Percentiles rank a stretch among this genome's conserved stretches.
Evolutionary conservation across 306 rosid genomes (phyloP).

Genomic region (Begonia peltatifolia): DNA sequence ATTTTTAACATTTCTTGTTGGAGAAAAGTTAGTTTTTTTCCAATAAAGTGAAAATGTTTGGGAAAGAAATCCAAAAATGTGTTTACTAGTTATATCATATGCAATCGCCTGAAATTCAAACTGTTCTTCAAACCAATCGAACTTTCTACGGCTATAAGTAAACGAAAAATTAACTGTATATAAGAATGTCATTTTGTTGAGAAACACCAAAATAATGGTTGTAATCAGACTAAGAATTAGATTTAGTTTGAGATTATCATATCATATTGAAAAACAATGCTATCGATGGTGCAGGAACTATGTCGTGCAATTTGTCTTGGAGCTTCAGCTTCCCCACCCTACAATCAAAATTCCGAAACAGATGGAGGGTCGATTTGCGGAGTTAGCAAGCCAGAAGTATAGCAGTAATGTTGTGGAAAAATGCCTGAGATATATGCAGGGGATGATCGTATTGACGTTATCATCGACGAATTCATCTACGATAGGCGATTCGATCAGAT

Average conservation of each 20-base stretch:
- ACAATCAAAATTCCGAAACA: slow-evolving; percentile 19
- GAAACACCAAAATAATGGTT: too few species aligned
- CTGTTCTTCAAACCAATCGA: too few species aligned
- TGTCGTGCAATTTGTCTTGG: slow-evolving; percentile 43
- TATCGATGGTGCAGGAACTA: slow-evolving; percentile 30
- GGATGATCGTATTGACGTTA: slow-evolving; percentile 9
- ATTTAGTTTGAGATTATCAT: not conserved
- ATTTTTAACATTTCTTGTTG: not conserved
- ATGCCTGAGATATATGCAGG: slow-evolving; percentile 20
- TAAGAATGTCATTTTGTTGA: too few species aligned
- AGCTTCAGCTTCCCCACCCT: slow-evolving; percentile 32
- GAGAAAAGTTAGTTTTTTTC: not conserved
- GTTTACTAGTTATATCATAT: too few species aligned
- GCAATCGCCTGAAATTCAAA: too few species aligned
- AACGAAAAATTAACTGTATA: too few species aligned
- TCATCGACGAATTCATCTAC: slow-evolving; percentile 25
- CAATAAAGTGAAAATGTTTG: too few species aligned
- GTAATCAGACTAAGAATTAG: not conserved
- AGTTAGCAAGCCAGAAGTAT: slow-evolving; percentile 37
- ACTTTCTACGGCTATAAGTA: too few species aligned
- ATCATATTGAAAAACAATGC: not conserved
- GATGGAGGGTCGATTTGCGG: slow-evolving; percentile 30
- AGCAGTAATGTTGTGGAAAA: slow-evolving; percentile 50
- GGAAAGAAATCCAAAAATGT: too few species aligned
- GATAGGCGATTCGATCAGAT: slow-evolving; percentile 27